Evolutionary conservation across 192 early-diverging fungal species (phyloP).

Genomic region (Paraglomus brasilianum): DNA sequence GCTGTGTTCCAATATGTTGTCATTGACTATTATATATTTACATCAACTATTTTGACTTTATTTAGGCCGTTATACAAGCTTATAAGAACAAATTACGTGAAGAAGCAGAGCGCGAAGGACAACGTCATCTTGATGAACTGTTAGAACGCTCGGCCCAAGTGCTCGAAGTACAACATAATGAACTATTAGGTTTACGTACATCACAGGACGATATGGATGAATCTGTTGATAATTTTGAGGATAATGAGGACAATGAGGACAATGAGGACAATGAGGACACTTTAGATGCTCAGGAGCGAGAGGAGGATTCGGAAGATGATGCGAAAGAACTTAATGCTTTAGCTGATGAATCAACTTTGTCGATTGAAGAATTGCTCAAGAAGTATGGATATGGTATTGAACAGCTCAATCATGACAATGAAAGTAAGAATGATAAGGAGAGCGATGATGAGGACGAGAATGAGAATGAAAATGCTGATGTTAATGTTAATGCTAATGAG

Average conservation of each 20-base stretch:
- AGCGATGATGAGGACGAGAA: constrained; percentile 32
- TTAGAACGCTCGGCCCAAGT: constrained; percentile 72
- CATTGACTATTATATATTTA: neutral
- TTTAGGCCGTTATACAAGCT: constrained; percentile 51
- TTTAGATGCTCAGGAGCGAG: constrained; percentile 29
- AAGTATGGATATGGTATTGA: constrained; percentile 30
- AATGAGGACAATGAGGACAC: constrained; percentile 27
- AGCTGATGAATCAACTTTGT: constrained; percentile 30
- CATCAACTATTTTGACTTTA: constrained; percentile 22
- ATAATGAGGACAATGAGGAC: constrained; percentile 30
- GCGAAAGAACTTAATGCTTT: constrained; percentile 35
- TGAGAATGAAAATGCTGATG: constrained; percentile 15
- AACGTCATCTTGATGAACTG: constrained; percentile 67
- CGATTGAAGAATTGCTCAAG: constrained; percentile 38
- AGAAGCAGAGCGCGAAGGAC: constrained; percentile 57
- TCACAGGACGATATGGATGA: constrained; percentile 34
- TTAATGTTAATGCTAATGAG: constrained; percentile 28
- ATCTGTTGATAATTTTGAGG: constrained; percentile 30
- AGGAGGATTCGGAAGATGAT: constrained; percentile 32
- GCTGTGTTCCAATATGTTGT: neutral
- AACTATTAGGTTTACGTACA: constrained; percentile 24
- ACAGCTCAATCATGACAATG: constrained; percentile 30
- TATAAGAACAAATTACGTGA: constrained; percentile 59
- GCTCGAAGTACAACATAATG: constrained; percentile 55
- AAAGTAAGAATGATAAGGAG: constrained; percentile 29